Evolutionary conservation across 2,329 filamentous ascomycete species (phyloP).

Genomic region (Sporothrix brunneoviolacea): DNA sequence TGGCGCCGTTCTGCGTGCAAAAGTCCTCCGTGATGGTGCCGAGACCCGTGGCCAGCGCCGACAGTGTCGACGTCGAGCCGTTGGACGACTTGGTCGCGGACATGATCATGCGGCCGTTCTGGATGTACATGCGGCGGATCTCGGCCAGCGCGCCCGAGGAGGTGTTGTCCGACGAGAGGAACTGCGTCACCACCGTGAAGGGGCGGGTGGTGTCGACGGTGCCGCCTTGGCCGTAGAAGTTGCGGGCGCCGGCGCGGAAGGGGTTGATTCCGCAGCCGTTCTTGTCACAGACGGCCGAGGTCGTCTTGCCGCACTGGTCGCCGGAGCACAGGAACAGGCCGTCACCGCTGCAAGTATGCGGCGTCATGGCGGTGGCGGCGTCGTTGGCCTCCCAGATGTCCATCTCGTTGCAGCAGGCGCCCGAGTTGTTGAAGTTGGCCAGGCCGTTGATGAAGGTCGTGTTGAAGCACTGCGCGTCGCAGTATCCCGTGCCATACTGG

Average conservation of each 20-base stretch:
- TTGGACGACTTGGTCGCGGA: constrained; percentile 4
- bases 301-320: constrained; percentile 17
- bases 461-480: constrained; percentile 46
- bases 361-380: constrained; percentile 31
- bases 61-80: constrained; percentile 10
- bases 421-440: constrained; percentile 32
- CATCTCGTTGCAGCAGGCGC: constrained; percentile 40
- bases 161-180: constrained; percentile 27
- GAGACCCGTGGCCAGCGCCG: constrained; percentile 1
- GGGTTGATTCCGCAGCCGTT: constrained; percentile 30
- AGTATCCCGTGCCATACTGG: constrained; percentile 52
- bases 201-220: constrained; percentile 23
- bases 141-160: constrained; percentile 29
- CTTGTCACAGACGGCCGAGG: constrained; percentile 26
- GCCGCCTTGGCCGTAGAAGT: constrained; percentile 22
- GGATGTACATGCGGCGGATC: constrained; percentile 43
- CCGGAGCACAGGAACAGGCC: constrained; percentile 31
- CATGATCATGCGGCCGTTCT: constrained; percentile 37
- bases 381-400: constrained; percentile 41
- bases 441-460: constrained; percentile 24
- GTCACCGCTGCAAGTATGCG: constrained; percentile 35
- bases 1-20: constrained; percentile 14
- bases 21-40: constrained; percentile 20
- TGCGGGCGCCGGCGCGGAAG: constrained; percentile 24
- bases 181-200: constrained; percentile 42